Conservation (phyloP, 2,329 filamentous ascomycete genomes). For the Claviceps pusilla region DNA sequence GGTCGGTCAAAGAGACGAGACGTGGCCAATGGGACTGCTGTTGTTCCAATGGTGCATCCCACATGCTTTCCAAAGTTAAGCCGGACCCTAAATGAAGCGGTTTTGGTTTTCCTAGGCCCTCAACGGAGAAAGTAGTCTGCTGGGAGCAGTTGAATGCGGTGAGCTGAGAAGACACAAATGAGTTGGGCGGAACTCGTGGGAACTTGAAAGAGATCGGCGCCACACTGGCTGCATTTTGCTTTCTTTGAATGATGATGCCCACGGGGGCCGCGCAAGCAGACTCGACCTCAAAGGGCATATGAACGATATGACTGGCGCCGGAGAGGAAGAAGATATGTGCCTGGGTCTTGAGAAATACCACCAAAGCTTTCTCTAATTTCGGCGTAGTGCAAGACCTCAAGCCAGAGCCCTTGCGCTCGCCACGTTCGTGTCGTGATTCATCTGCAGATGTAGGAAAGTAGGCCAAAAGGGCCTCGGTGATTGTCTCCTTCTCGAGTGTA, state of each 20-base stretch:
- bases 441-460: conserved; percentile 51
- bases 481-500: conserved; percentile 68
- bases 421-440: conserved; percentile 7
- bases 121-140: conserved; percentile 39
- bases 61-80: conserved; percentile 41
- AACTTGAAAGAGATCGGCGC: conserved; percentile 39
- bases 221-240: conserved; percentile 37
- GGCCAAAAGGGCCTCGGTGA: conserved; percentile 75
- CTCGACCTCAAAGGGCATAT: conserved; percentile 90
- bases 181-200: conserved; percentile 59
- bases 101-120: conserved; percentile 40
- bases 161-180: conserved; percentile 60
- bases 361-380: conserved; percentile 51
- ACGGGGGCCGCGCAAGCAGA: conserved; percentile 66
- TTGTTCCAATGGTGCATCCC: conserved; percentile 37
- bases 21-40: conserved; percentile 52
- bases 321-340: conserved; percentile 86
- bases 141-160: conserved; percentile 37
- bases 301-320: conserved; percentile 75
- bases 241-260: conserved; percentile 78
- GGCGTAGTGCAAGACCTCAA: conserved; percentile 6
- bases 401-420: conserved; percentile 4
- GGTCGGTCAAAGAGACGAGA: conserved; percentile 72
- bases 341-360: conserved; percentile 84
- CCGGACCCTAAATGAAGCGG: conserved; percentile 36